Evolutionary conservation across 2,329 filamentous ascomycete genomes (phyloP).

Genomic region (Talaromyces sp.): DNA sequence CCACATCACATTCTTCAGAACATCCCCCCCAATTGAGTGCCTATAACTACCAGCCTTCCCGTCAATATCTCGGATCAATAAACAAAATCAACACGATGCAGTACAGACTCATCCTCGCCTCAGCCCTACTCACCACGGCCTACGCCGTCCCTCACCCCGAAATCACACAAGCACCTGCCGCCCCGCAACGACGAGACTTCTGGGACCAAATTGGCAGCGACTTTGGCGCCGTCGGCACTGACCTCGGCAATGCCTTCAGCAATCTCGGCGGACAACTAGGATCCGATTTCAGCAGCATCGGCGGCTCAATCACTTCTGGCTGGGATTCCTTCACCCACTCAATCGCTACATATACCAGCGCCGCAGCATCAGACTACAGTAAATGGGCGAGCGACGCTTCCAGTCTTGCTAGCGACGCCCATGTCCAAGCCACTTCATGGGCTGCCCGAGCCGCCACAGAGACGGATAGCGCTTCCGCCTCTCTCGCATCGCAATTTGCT

Average conservation of each 20-base stretch:
- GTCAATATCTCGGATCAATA: background rate
- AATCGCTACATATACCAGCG: background rate
- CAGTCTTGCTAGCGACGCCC: conserved; percentile 15
- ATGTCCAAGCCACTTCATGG: conserved; percentile 14
- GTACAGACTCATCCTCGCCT: conserved; percentile 18
- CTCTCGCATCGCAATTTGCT: conserved; percentile 16
- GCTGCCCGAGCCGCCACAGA: conserved; percentile 9
- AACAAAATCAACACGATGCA: conserved; percentile 12
- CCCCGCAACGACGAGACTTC: conserved; percentile 11
- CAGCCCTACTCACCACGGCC: conserved; percentile 15
- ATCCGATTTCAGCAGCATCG: conserved; percentile 13
- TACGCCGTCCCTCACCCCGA: conserved; percentile 18
- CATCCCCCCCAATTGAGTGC: background rate
- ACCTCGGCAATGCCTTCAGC: conserved; percentile 17
- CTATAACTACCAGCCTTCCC: background rate
- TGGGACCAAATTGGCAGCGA: conserved; percentile 18
- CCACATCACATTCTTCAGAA: background rate
- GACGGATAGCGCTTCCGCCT: conserved; percentile 17
- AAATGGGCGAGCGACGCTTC: conserved; percentile 18
- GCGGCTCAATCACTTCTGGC: conserved; percentile 17
- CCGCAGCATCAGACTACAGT: conserved; percentile 13
- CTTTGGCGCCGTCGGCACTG: conserved; percentile 17
- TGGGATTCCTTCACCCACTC: conserved; percentile 16
- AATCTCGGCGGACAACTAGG: conserved; percentile 13
- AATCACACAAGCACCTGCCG: conserved; percentile 17